Evolutionary conservation across 2,329 filamentous ascomycete species (phyloP), one percentile per base, ranked within the genome.

Genomic region (Falciphora oryzae): DNA sequence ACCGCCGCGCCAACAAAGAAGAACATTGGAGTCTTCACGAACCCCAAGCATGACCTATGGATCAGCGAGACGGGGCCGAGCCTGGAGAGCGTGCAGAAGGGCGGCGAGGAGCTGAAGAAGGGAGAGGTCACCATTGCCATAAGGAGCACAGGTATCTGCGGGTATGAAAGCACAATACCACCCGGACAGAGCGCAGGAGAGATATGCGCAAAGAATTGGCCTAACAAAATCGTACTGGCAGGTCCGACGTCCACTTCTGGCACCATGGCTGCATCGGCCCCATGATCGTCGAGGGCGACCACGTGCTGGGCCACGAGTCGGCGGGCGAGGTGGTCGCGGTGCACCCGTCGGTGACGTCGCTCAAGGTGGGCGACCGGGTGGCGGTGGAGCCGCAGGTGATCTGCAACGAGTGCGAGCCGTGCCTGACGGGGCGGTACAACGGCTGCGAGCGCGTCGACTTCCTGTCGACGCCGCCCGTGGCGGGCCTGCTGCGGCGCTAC

Each of bases 191-290:
- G 50, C 27, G 27, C 2, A 27, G 22, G 27, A 61, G 25, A n/a
- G 29, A 31, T 11, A 50, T 32, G 44, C 13, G 59, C 11, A 18
- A 35, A 25, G 14, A n/a, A 1, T 22, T 27, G 18, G 29, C 16
- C 56, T 63, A 31, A 44, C 53, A 57, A 25, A 3, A 58, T 3
- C 53, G n/a, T 13, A 13, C 29, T 10, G 28, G 63, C 71, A 94
- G 91, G 65, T 96, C 92, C 66, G 93, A 97, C 77, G 89, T 98
- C 65, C 94, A 98, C 80, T 98, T 98, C 82, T 98, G 94, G 94
- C 92, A 96, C 75, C 90, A 90, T 62, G 94, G 94, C 69, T 91
- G 91, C 80, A 98, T 98, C 74, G 94, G 94, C 32, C 93, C 93
- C 70, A 97, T 97, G 93, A 89, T 97, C 68, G 94, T 98, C 61